These are phyloP conservation scores for Leishmania tarentolae DNA, from an alignment of 208 protist genomes.

Conservation along the genomic window DNA sequence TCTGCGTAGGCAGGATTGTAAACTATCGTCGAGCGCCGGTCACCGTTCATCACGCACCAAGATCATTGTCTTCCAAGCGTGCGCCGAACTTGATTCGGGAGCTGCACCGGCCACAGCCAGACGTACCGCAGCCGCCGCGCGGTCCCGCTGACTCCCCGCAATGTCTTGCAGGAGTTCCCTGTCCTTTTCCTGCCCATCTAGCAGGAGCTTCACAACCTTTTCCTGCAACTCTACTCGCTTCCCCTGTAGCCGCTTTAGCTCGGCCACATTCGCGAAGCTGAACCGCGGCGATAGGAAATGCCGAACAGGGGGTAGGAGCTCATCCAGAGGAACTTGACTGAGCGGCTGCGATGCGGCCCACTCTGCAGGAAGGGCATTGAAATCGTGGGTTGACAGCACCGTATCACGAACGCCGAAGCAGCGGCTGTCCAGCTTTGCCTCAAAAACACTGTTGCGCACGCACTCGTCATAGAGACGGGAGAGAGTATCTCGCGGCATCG, in stretches of 20 bases:
- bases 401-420: conserved; percentile 30
- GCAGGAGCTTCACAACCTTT: conserved; percentile 24
- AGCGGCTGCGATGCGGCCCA: conserved; percentile 49
- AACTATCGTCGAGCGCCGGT: not conserved
- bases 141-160: conserved; percentile 8
- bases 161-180: conserved; percentile 15
- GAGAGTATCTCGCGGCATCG: conserved; percentile 19
- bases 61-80: conserved; percentile 40
- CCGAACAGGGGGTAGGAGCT: conserved; percentile 58
- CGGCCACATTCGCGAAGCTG: conserved; percentile 60
- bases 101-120: conserved; percentile 19
- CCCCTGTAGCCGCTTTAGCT: conserved; percentile 58
- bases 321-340: conserved; percentile 23
- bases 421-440: conserved; percentile 15
- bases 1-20: not conserved
- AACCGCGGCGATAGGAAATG: conserved; percentile 75
- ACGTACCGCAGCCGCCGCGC: conserved; percentile 19
- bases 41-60: not conserved
- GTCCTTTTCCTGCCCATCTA: conserved; percentile 10
- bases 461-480: conserved; percentile 24
- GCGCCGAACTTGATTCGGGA: not conserved
- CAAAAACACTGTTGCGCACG: conserved; percentile 20
- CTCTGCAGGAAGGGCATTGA: conserved; percentile 53
- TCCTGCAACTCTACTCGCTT: conserved; percentile 64
- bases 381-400: conserved; percentile 59